Base-by-base conservation (phyloP, 176 grass and related monocot genomes). In the Musa beccarii region DNA sequence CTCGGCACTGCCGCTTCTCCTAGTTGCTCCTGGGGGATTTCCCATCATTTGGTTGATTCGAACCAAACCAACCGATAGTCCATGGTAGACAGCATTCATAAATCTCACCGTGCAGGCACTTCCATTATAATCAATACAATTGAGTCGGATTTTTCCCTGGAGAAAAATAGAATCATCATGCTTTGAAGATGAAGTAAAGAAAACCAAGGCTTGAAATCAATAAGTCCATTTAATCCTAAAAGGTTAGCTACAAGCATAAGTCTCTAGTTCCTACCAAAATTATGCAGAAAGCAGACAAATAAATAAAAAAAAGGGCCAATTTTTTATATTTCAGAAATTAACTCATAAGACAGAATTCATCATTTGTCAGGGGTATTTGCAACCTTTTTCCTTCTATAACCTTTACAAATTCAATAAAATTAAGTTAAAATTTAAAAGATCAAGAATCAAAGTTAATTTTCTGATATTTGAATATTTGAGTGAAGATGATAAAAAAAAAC, bases 51-150 rank as follows among this genome's bases (percentile, higher is more conserved):
- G 24, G 68, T 34, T 71, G 21, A 55, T 72, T 1, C 73, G 82
- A 59, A 49, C 76, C 22, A 29, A 34, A 54, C 43, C 22, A 54
- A 81, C 49, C 9, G 63, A 79, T 72, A 24, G 83, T 77, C 54
- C 64, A 54, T 53, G 53, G 53, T 53, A 59, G 68, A 59, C 56
- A 78, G 63, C 52, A 26, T 14, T 72, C 64, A 53, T 9, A 73
- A 84, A 76, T 49, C 69, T 89, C 77, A 21, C 71, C 73, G 88
- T 65, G 59, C 14, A 75, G 68, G 57, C 19, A 78, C 71, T 74
- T 29, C 9, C 29, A 51, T 74, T 6, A 13, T 54, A 17, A 80
- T 78, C 76, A 86, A 73, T 34, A 68, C 13, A 10, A 2, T 16
- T 24, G 49, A 71, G 24, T 8, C 16, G 2, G 56, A 63, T 53